Percentiles rank a stretch among this genome's conserved stretches.
Conservation (phyloP, 108 stramenopile genomes). For the Nitzschia sp. region DNA sequence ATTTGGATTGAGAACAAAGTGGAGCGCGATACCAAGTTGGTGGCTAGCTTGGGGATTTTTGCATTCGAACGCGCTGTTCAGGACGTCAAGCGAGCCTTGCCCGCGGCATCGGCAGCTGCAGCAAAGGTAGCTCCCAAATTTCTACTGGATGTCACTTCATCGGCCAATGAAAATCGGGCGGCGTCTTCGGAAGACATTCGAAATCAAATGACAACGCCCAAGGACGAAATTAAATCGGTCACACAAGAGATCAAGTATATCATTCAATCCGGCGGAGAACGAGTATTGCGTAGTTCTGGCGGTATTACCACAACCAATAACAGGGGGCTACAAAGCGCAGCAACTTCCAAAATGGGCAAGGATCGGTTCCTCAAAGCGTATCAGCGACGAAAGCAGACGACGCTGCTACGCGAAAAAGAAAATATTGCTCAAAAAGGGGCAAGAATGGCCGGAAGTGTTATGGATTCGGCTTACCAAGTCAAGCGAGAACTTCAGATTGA, state of each 20-base stretch:
- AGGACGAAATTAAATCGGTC: constrained; percentile 77
- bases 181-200: constrained; percentile 18
- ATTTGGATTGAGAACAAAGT: constrained; percentile 75
- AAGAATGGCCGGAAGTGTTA: constrained; percentile 48
- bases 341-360: constrained; percentile 26
- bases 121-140: constrained; percentile 15
- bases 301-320: neutral
- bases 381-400: constrained; percentile 59
- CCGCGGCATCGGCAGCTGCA: constrained; percentile 46
- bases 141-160: constrained; percentile 1
- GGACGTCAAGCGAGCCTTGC: constrained; percentile 75
- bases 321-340: constrained; percentile 8
- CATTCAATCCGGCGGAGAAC: constrained; percentile 1
- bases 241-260: constrained; percentile 67
- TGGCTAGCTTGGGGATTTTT: constrained; percentile 75
- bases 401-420: constrained; percentile 61
- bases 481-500: constrained; percentile 66
- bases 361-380: constrained; percentile 65
- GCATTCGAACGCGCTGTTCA: constrained; percentile 69
- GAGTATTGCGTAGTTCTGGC: neutral
- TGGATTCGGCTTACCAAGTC: constrained; percentile 79
- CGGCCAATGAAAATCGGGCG: constrained; percentile 1
- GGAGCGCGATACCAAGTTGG: constrained; percentile 60
- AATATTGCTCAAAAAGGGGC: constrained; percentile 49
- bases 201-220: constrained; percentile 65